Conservation (phyloP, 1,139 yeast species). For the Komagataea norvegica region DNA sequence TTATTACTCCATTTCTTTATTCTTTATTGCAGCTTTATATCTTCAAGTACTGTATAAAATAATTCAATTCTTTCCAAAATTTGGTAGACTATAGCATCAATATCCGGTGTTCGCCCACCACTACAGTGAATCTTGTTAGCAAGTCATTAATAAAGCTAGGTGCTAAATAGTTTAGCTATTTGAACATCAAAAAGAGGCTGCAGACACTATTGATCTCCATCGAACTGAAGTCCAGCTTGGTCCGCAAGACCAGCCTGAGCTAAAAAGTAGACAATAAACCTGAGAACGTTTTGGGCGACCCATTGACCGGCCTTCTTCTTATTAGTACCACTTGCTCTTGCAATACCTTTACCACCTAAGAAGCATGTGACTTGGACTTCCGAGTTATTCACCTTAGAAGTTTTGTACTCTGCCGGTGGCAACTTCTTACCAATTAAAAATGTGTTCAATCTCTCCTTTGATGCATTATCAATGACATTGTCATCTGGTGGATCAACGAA, state of each 20-base stretch:
- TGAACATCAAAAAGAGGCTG: too few species aligned
- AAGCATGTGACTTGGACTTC: constrained; percentile 19
- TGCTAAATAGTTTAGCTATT: too few species aligned
- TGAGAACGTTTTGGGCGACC: constrained; percentile 17
- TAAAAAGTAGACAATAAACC: constrained; percentile 12
- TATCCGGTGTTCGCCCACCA: too few species aligned
- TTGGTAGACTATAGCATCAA: too few species aligned
- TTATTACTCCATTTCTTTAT: too few species aligned
- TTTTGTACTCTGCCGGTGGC: constrained; percentile 18
- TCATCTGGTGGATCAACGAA: constrained; percentile 7
- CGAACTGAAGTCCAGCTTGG: background rate
- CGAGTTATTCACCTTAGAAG: constrained; percentile 15
- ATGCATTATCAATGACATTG: constrained; percentile 10
- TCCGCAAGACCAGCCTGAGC: background rate
- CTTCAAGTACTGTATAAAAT: too few species aligned
- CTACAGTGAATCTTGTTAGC: too few species aligned
- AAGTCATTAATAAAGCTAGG: too few species aligned
- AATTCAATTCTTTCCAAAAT: too few species aligned
- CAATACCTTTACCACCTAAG: constrained; percentile 13
- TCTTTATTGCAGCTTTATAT: too few species aligned
- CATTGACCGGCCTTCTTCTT: constrained; percentile 22
- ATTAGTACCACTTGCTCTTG: constrained; percentile 16
- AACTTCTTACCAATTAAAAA: constrained; percentile 10
- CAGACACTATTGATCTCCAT: too few species aligned
- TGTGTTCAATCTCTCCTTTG: constrained; percentile 17